These are phyloP conservation scores for Rhynchospora pubera DNA, from an alignment of 176 grass and related monocot genomes.

Conservation along the genomic window DNA sequence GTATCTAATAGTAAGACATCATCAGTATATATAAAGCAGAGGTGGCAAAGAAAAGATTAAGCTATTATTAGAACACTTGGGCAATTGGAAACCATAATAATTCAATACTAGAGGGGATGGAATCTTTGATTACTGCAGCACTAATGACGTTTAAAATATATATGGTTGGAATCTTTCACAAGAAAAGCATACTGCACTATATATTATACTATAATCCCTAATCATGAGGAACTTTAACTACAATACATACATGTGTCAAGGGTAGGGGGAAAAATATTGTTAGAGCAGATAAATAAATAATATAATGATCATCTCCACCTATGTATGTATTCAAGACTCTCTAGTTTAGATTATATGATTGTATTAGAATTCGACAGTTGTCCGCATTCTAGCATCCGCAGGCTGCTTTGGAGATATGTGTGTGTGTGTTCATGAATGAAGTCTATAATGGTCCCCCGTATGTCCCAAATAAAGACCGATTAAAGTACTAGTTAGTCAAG, in stretches of 20 bases:
- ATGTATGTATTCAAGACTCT: background rate
- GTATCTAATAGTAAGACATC: slow-evolving; percentile 15
- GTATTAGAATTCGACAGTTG: slow-evolving; percentile 8
- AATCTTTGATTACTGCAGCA: slow-evolving; percentile 22
- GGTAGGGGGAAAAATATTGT: background rate
- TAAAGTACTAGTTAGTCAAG: background rate
- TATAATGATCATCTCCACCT: slow-evolving; percentile 4
- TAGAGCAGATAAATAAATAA: slow-evolving; percentile 13
- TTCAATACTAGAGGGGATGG: slow-evolving; percentile 14
- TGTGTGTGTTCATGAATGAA: background rate
- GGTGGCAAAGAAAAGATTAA: slow-evolving; percentile 12
- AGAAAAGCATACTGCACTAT: slow-evolving; percentile 6
- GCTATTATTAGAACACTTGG: slow-evolving; percentile 15
- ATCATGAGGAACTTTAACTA: slow-evolving; percentile 20
- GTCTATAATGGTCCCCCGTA: slow-evolving; percentile 4
- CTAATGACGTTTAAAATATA: slow-evolving; percentile 4
- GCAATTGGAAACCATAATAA: slow-evolving; percentile 20
- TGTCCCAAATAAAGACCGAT: background rate
- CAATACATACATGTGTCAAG: slow-evolving; percentile 13
- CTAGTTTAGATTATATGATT: slow-evolving; percentile 1
- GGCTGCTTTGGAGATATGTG: slow-evolving; percentile 5
- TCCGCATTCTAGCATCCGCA: background rate
- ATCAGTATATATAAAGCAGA: slow-evolving; percentile 6
- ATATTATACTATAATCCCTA: slow-evolving; percentile 17
- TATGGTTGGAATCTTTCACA: slow-evolving; percentile 1